A percentile compares a stretch with the other conserved stretches of the same genome.
phyloP scores from a whole-genome alignment of 495 filamentous ascomycete species.

The Aspergillus biplanus region DNA sequence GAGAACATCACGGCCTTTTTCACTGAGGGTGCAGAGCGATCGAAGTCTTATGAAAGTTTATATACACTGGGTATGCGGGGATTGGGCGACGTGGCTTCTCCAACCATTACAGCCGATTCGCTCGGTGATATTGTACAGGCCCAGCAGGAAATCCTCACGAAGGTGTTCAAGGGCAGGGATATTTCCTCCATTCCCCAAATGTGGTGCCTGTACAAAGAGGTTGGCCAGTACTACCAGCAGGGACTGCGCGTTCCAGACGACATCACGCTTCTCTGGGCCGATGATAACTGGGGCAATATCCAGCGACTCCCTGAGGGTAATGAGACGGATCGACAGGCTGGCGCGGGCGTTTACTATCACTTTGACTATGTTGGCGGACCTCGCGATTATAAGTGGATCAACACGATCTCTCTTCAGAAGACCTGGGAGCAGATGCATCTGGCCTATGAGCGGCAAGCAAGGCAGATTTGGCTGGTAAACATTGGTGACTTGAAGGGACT shows the following conservation, averaged over 20 bases:
- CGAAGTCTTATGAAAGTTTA: slow-evolving; percentile 64
- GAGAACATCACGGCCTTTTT: slow-evolving; percentile 68
- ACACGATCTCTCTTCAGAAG: slow-evolving; percentile 34
- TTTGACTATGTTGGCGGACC: slow-evolving; percentile 59
- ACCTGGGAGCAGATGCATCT: slow-evolving; percentile 33
- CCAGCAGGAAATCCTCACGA: slow-evolving; percentile 58
- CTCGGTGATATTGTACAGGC: slow-evolving; percentile 62
- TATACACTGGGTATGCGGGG: slow-evolving; percentile 79
- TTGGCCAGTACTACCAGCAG: slow-evolving; percentile 67
- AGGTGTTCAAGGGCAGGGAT: slow-evolving; percentile 55
- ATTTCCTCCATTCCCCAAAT: slow-evolving; percentile 65
- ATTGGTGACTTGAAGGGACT: slow-evolving; percentile 63
- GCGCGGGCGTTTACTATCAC: slow-evolving; percentile 79
- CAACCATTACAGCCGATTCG: slow-evolving; percentile 55
- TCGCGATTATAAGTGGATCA: slow-evolving; percentile 37
- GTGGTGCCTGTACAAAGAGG: slow-evolving; percentile 75
- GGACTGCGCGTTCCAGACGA: slow-evolving; percentile 72
- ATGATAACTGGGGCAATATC: slow-evolving; percentile 77
- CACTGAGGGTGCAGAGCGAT: slow-evolving; percentile 64
- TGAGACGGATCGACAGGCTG: slow-evolving; percentile 63
- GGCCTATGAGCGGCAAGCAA: slow-evolving; percentile 62
- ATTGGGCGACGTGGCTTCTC: slow-evolving; percentile 65
- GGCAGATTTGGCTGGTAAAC: slow-evolving; percentile 76
- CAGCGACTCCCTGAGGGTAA: slow-evolving; percentile 64
- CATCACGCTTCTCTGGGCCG: slow-evolving; percentile 73